Conservation (phyloP, 768 basidiomycete genomes). For the Astraeus odoratus region DNA sequence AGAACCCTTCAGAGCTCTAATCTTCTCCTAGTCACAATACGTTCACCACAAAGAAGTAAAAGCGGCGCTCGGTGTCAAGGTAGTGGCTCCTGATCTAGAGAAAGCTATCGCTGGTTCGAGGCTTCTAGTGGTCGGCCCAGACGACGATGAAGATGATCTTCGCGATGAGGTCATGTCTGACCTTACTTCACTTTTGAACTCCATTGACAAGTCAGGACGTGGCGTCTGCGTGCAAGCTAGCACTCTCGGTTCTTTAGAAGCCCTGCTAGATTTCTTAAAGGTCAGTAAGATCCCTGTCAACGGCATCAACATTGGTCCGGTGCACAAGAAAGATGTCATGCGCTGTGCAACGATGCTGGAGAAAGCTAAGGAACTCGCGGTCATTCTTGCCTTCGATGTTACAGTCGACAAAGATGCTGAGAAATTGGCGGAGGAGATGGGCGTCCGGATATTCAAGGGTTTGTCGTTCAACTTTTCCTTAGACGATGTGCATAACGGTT, state of each 20-base stretch:
- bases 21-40: slow-evolving; percentile 66
- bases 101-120: slow-evolving; percentile 98
- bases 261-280: slow-evolving; percentile 92
- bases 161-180: slow-evolving; percentile 97
- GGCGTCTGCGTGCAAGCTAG: slow-evolving; percentile 98
- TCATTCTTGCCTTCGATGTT: slow-evolving; percentile 96
- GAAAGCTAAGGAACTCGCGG: slow-evolving; percentile 90
- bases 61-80: slow-evolving; percentile 94
- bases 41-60: slow-evolving; percentile 98
- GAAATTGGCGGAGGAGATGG: slow-evolving; percentile 86
- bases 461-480: background rate
- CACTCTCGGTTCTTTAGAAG: slow-evolving; percentile 95
- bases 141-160: slow-evolving; percentile 94
- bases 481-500: background rate
- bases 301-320: slow-evolving; percentile 95
- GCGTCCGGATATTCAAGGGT: slow-evolving; percentile 94
- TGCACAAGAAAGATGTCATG: slow-evolving; percentile 94
- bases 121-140: slow-evolving; percentile 85
- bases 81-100: slow-evolving; percentile 90
- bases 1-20: slow-evolving; percentile 6
- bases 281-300: slow-evolving; percentile 95
- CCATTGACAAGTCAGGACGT: slow-evolving; percentile 90
- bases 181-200: slow-evolving; percentile 78
- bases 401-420: slow-evolving; percentile 91
- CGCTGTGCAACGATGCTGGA: slow-evolving; percentile 91